phyloP scores from a whole-genome alignment of 257 asterid genomes.

The Orobanche coerulescens region DNA sequence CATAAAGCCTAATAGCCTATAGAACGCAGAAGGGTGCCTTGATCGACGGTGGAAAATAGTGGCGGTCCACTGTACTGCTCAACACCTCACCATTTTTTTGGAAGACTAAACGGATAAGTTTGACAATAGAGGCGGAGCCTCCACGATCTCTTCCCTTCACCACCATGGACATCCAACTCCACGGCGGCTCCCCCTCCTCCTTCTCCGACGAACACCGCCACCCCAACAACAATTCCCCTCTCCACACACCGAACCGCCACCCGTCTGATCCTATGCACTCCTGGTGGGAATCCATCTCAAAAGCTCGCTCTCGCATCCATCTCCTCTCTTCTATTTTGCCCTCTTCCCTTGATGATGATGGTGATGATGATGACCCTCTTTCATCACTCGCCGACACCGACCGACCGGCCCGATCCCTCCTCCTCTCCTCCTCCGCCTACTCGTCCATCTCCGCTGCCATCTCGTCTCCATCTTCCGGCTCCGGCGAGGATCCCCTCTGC shows the following conservation, averaged over 20 bases:
- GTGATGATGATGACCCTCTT: slow-evolving; percentile 27
- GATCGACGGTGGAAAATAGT: background rate
- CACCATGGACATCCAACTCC: slow-evolving; percentile 57
- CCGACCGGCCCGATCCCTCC: slow-evolving; percentile 87
- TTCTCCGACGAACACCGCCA: slow-evolving; percentile 40
- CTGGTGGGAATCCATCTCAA: slow-evolving; percentile 97
- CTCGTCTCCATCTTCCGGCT: slow-evolving; percentile 52
- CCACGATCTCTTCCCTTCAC: slow-evolving; percentile 16
- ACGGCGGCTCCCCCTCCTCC: slow-evolving; percentile 59
- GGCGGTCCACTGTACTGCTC: background rate
- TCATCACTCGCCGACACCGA: slow-evolving; percentile 81
- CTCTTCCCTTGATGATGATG: slow-evolving; percentile 8
- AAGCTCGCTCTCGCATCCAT: slow-evolving; percentile 90
- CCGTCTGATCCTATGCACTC: slow-evolving; percentile 71
- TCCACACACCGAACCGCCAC: slow-evolving; percentile 23
- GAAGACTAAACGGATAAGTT: background rate
- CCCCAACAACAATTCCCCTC: slow-evolving; percentile 23
- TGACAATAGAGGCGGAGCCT: slow-evolving; percentile 15
- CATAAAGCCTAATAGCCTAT: no score
- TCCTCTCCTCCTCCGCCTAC: slow-evolving; percentile 71
- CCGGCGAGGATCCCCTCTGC: slow-evolving; percentile 71
- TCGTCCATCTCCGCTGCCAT: slow-evolving; percentile 48
- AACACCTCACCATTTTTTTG: background rate
- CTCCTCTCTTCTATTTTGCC: slow-evolving; percentile 67
- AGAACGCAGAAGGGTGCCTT: no score